phyloP scores from a whole-genome alignment of 768 basidiomycete genomes.

The Lepiota subincarnata region DNA sequence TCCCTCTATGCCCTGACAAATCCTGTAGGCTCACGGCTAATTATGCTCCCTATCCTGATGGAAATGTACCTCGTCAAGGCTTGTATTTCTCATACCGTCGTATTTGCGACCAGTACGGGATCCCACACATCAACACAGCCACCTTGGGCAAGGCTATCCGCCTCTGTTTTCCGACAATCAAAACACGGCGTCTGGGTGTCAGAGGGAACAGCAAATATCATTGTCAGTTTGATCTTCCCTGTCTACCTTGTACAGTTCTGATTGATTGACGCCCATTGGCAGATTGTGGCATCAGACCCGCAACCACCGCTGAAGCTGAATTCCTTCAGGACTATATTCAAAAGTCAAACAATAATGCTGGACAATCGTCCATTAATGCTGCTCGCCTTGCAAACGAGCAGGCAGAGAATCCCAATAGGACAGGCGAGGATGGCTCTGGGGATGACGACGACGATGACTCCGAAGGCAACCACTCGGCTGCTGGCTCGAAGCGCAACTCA shows the following conservation, averaged over 20 bases:
- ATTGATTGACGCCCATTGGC: conserved; percentile 30
- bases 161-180: conserved; percentile 91
- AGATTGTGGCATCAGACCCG: conserved; percentile 92
- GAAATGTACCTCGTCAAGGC: conserved; percentile 90
- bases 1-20: conserved; percentile 15
- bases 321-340: conserved; percentile 91
- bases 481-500: conserved; percentile 70
- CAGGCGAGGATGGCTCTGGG: conserved; percentile 61
- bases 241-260: conserved; percentile 22
- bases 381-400: conserved; percentile 69
- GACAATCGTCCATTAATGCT: conserved; percentile 71
- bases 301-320: conserved; percentile 87
- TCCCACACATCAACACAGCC: conserved; percentile 93
- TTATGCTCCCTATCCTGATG: conserved; percentile 88
- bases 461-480: conserved; percentile 61
- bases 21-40: conserved; percentile 73
- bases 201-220: conserved; percentile 96
- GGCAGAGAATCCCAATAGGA: conserved; percentile 49
- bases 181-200: conserved; percentile 88
- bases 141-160: conserved; percentile 93
- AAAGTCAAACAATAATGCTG: conserved; percentile 84
- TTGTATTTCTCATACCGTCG: conserved; percentile 91
- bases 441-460: conserved; percentile 89
- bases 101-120: conserved; percentile 88
- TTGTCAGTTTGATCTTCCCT: conserved; percentile 49